Base-by-base conservation (phyloP, 257 asterid species). In the Solanum chiquidenum region DNA sequence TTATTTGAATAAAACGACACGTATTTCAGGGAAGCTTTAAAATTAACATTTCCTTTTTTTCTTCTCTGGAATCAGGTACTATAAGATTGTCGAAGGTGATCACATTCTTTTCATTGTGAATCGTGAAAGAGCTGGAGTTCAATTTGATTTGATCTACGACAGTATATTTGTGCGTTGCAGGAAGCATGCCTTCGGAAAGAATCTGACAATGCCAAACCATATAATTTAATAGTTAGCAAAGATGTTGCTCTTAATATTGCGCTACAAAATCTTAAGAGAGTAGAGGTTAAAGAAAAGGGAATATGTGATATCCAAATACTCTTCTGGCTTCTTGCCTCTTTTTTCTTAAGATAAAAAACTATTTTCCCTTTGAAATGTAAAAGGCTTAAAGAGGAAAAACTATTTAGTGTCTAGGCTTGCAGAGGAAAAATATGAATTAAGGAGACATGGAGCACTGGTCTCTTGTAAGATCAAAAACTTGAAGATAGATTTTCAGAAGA, bases 91-190 rank as follows among this genome's bases (percentile, higher is more conserved):
- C 52, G 98, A 96, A 88, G 98, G 99, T 1, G 99, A 95, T 87
- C 99, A 97, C 91, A 93, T 95, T 88, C 94, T 95, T 80, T 97
- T 97, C 93, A 92, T 96, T 35, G 91, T 97, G 83, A 97, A 97
- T 90, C 92, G 98, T 29, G 99, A 97, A 90, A 94, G 99, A 84
- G 99, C 98, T 1, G 98, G 98, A 21, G 93, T 95, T 71, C 94
- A 97, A 40, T 97, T 97, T 34, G 98, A 97, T 90, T 88, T 97
- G 93, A 93, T 97, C 75, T 97, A 97, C 64, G 99, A 97, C 84
- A 92, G 94, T 93, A 95, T 95, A 75, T 97, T 97, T 23, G 98
- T 95, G 83, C 92, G 98, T 6, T 95, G 98, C 88, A 95, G 98
- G 88, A 97, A 95, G 88, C 98, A 95, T 40, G 98, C 88, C 2